Evolutionary conservation across 192 early-diverging fungal genomes (phyloP), one percentile per base, ranked within the genome.

Genomic region (Blastocladiella britannica): DNA sequence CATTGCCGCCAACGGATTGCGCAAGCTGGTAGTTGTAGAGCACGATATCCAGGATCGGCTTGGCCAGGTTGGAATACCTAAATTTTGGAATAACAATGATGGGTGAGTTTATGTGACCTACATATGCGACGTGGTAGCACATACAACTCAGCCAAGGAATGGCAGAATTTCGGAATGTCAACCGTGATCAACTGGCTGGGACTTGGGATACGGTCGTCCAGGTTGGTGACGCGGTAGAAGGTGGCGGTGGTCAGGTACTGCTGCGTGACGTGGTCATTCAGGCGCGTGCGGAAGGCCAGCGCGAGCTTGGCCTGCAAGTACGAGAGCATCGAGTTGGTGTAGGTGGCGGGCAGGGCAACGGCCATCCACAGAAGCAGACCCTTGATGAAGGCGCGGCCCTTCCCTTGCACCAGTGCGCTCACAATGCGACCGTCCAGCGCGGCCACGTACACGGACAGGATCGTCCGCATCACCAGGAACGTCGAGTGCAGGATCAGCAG

Each of bases 11-110:
- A 55, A 95, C 82, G 68, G 75, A 88, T 47, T 77, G 72, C 7
- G 82, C 78, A 55, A 96, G 73, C 71, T 93, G 89, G 31, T 77
- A 71, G 66, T 91, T 93, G 76, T 87, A 98, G 54, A 96, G 82
- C 28, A 94, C 72, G 7, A 84, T 83, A 71, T 98, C 95, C 24
- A 98, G 73, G 22, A 89, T 77, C 7, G 95, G 95, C 62, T 98
- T 98, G 51, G 88, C 88, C 57, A 93, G 72, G 65, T 95, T 93
- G 27, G 84, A 87, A 72, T 96, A 98, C n/a, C n/a, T n/a, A n/a
- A n/a, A n/a, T n/a, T n/a, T n/a, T n/a, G n/a, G n/a, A n/a, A n/a
- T n/a, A n/a, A n/a, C n/a, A n/a, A n/a, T n/a, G n/a, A n/a, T n/a
- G n/a, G n/a, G n/a, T n/a, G n/a, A n/a, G n/a, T n/a, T n/a, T n/a